Conservation (phyloP, 1,139 yeast species). For the Sugiyamaella grinbergsii region DNA sequence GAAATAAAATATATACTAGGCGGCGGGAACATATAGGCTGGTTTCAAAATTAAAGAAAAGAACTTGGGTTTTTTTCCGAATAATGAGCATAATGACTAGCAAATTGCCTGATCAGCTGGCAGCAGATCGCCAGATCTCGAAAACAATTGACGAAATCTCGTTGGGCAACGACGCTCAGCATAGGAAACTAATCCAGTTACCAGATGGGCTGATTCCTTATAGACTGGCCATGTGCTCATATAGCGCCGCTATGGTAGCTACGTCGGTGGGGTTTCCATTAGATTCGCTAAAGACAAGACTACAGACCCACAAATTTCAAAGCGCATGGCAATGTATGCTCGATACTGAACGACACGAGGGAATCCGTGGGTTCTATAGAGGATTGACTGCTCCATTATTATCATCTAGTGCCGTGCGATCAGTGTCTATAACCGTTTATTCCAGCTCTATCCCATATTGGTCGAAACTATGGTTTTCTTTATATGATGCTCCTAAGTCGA, state of each 20-base stretch:
- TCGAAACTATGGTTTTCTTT: slow-evolving; percentile 32
- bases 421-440: slow-evolving; percentile 63
- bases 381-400: slow-evolving; percentile 34
- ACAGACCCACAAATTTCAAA: slow-evolving; percentile 71
- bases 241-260: slow-evolving; percentile 62
- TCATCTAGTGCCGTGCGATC: slow-evolving; percentile 37
- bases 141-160: slow-evolving; percentile 13
- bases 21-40: too few species aligned
- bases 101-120: too few species aligned
- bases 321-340: slow-evolving; percentile 60
- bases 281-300: slow-evolving; percentile 83
- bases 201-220: slow-evolving; percentile 55
- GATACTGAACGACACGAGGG: slow-evolving; percentile 67
- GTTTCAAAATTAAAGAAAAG: too few species aligned
- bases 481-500: slow-evolving; percentile 28
- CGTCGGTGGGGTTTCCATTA: slow-evolving; percentile 77
- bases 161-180: slow-evolving; percentile 5
- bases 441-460: slow-evolving; percentile 54
- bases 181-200: slow-evolving; percentile 41
- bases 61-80: too few species aligned
- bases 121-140: slow-evolving; percentile 7
- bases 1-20: too few species aligned
- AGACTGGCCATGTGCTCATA: slow-evolving; percentile 63
- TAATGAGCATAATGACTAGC: too few species aligned
- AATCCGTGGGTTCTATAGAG: slow-evolving; percentile 69